Evolutionary conservation across 1,284 basidiomycete genomes (phyloP), one percentile per base, ranked within the genome.

Genomic region (Erythrobasidium hasegawianum): DNA sequence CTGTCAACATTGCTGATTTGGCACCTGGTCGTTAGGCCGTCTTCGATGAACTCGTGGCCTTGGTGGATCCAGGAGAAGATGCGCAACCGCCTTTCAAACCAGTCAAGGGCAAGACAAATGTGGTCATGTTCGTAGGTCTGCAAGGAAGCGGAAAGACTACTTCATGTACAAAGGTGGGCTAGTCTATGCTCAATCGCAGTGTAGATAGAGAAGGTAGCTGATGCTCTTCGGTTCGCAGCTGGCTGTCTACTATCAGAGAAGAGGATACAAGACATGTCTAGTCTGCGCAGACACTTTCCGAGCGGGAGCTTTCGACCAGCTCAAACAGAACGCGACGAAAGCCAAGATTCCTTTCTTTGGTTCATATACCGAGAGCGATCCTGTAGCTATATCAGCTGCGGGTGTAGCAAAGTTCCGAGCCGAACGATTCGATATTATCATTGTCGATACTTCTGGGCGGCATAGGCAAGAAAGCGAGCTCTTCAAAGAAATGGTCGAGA

Each of bases 231-330:
- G 38, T n/a, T 52, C 52, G n/a, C 62, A 80, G 78, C 85, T 97
- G 39, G 96, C 96, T 0, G 93, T 97, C 0, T 89, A 98, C 80
- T 98, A 97, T 79, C 92, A 96, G 78, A 89, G 92, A 75, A 87
- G 94, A 71, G 96, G 96, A 2, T 92, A 97, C 84, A 93, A 94
- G 77, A 90, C 93, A n/a, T 92, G 88, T 72, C 91, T 99, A 56
- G 96, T 99, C 73, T 99, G 96, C 75, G 96, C 96, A 26, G 96
- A 99, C 79, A 99, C 96, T 1, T 99, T 98, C 83, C 90, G 96
- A 81, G 96, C 96, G 4, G 96, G 96, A 71, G 96, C 96, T 49
- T 99, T 99, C 78, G 96, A 99, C 78, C 96, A 99, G 74, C 76
- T 84, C 53, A 83, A 99, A 87, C 72, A 89, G 89, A 84, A 84